A percentile compares a stretch with the other conserved stretches of the same genome.
These are phyloP conservation scores for Moniliophthora roreri DNA, from an alignment of 1,284 basidiomycete genomes.

Conservation along the genomic window DNA sequence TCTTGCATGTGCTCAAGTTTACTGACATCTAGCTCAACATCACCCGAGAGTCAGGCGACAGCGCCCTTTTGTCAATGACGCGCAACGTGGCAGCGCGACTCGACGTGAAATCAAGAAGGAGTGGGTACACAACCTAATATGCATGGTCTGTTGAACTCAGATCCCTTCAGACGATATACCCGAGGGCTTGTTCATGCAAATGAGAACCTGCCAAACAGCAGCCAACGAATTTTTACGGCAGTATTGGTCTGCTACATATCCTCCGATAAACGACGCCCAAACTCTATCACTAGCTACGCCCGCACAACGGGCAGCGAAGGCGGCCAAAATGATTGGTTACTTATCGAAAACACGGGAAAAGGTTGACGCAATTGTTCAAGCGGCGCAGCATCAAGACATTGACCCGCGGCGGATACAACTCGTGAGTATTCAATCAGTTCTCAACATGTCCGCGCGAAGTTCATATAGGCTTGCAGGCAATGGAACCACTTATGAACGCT, in stretches of 20 bases:
- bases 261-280: slow-evolving; percentile 62
- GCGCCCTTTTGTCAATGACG: slow-evolving; percentile 74
- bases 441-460: slow-evolving; percentile 4
- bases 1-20: background rate
- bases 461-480: slow-evolving; percentile 51
- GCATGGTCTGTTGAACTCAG: slow-evolving; percentile 4
- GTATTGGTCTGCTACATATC: slow-evolving; percentile 91
- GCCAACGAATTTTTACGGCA: slow-evolving; percentile 96
- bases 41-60: slow-evolving; percentile 64
- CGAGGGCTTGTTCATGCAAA: slow-evolving; percentile 72
- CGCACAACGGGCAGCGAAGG: slow-evolving; percentile 71
- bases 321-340: slow-evolving; percentile 84
- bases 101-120: slow-evolving; percentile 62
- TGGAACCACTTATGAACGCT: slow-evolving; percentile 78
- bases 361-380: slow-evolving; percentile 71
- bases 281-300: slow-evolving; percentile 47
- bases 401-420: slow-evolving; percentile 66
- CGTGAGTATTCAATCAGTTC: slow-evolving; percentile 43
- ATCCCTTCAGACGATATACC: slow-evolving; percentile 71
- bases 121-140: slow-evolving; percentile 35
- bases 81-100: slow-evolving; percentile 69
- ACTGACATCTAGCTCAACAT: slow-evolving; percentile 49
- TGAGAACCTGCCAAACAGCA: slow-evolving; percentile 88
- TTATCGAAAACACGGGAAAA: slow-evolving; percentile 79
- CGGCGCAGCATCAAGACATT: slow-evolving; percentile 59